Percentiles rank a stretch among this genome's conserved stretches.
These are phyloP conservation scores for Aureobasidium sp. DNA, from an alignment of 2,329 filamentous ascomycete genomes.

Conservation along the genomic window DNA sequence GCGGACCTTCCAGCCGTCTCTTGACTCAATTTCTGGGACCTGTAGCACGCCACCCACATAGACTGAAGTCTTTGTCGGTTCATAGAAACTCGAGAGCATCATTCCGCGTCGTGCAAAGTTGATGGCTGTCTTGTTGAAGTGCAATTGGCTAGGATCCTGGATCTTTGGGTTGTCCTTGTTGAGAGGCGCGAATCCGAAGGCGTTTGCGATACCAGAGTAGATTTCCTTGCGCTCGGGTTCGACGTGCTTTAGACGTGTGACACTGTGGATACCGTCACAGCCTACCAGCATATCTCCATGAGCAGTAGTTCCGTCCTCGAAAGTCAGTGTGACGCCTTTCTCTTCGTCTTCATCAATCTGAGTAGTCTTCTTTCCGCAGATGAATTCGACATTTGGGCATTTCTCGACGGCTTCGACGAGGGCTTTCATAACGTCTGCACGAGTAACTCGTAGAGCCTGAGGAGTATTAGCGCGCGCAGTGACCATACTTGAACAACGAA, in stretches of 20 bases:
- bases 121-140: constrained; percentile 36
- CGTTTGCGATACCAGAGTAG: constrained; percentile 38
- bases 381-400: constrained; percentile 32
- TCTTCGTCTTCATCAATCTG: constrained; percentile 30
- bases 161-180: constrained; percentile 15
- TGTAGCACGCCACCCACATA: constrained; percentile 39
- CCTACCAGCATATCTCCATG: constrained; percentile 28
- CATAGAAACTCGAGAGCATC: constrained; percentile 35
- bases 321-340: constrained; percentile 25
- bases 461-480: neutral
- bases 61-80: constrained; percentile 26
- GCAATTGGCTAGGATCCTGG: constrained; percentile 15
- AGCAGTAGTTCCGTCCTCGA: constrained; percentile 27
- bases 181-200: constrained; percentile 36
- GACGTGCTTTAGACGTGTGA: constrained; percentile 35
- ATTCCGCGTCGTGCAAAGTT: constrained; percentile 38
- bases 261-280: constrained; percentile 30
- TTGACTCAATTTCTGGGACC: constrained; percentile 32
- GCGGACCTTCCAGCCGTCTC: constrained; percentile 37
- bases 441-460: constrained; percentile 33
- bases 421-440: constrained; percentile 35
- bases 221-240: constrained; percentile 33
- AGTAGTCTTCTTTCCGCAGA: constrained; percentile 34
- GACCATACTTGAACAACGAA: neutral
- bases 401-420: constrained; percentile 33